Conservation (phyloP, 805 yeast species). For the Candida gorgasii region DNA sequence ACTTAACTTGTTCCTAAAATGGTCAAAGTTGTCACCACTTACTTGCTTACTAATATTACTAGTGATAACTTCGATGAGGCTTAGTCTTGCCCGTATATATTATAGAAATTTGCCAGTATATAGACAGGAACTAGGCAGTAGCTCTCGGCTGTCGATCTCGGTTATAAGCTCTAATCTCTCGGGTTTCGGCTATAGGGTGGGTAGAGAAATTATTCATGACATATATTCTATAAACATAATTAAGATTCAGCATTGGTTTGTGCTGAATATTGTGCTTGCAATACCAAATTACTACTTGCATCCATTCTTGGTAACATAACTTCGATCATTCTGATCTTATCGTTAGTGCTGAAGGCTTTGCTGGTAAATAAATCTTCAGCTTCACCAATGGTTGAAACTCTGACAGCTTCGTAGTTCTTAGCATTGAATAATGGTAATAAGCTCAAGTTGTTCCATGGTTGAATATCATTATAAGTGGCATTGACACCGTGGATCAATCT, state of each 20-base stretch:
- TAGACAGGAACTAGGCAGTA: no score
- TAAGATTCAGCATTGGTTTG: constrained; percentile 22
- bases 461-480: constrained; percentile 67
- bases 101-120: no score
- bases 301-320: constrained; percentile 68
- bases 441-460: constrained; percentile 65
- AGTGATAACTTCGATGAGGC: no score
- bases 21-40: no score
- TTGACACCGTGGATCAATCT: constrained; percentile 69
- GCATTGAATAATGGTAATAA: constrained; percentile 64
- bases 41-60: no score
- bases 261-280: constrained; percentile 37
- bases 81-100: no score
- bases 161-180: no score
- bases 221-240: not conserved
- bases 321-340: constrained; percentile 66
- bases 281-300: constrained; percentile 61
- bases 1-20: not conserved
- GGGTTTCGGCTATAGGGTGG: no score
- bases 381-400: constrained; percentile 59
- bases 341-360: constrained; percentile 51
- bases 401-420: constrained; percentile 51
- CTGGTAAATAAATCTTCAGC: constrained; percentile 51
- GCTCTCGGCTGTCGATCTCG: no score
- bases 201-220: not conserved